A percentile compares a stretch with the other conserved stretches of the same genome.
Evolutionary conservation across 495 filamentous ascomycete species (phyloP).

Genomic region (Penicillium goetzii): DNA sequence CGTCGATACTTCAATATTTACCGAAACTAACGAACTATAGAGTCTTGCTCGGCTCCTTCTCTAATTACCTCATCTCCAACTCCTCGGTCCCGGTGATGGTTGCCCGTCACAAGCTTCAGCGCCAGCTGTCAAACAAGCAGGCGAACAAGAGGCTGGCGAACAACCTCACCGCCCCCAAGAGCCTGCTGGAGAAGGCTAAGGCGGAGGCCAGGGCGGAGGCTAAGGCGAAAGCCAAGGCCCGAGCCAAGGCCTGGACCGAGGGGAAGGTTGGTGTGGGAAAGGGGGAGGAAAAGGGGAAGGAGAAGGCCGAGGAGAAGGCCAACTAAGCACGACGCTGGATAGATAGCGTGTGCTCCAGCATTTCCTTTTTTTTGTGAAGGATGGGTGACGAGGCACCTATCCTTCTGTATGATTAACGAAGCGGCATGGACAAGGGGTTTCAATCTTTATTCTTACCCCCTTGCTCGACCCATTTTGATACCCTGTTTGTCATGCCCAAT

Average conservation of each 20-base stretch:
- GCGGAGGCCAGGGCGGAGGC: conserved; percentile 2
- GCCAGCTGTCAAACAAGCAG: conserved; percentile 68
- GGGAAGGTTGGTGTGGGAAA: neutral
- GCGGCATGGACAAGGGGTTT: conserved; percentile 1
- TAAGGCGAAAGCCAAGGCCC: neutral
- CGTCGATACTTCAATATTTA: neutral
- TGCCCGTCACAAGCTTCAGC: conserved; percentile 76
- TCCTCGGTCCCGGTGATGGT: conserved; percentile 97
- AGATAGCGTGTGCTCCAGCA: neutral
- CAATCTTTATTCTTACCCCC: neutral
- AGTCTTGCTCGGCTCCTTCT: conserved; percentile 92
- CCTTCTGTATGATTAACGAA: neutral
- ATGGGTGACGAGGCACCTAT: neutral
- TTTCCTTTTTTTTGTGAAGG: neutral
- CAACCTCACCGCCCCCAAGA: conserved; percentile 68
- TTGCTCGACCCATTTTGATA: neutral
- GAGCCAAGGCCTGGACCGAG: neutral
- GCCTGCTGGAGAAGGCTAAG: conserved; percentile 39
- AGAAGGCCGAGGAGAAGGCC: neutral
- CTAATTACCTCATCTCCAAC: conserved; percentile 94
- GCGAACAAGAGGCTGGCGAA: conserved; percentile 66
- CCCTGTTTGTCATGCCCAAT: neutral
- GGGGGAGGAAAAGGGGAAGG: neutral
- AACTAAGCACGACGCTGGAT: neutral
- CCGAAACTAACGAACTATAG: conserved; percentile 45